Evolutionary conservation across 257 asterid species (phyloP).

Genomic region (Gardenia jasminoides): DNA sequence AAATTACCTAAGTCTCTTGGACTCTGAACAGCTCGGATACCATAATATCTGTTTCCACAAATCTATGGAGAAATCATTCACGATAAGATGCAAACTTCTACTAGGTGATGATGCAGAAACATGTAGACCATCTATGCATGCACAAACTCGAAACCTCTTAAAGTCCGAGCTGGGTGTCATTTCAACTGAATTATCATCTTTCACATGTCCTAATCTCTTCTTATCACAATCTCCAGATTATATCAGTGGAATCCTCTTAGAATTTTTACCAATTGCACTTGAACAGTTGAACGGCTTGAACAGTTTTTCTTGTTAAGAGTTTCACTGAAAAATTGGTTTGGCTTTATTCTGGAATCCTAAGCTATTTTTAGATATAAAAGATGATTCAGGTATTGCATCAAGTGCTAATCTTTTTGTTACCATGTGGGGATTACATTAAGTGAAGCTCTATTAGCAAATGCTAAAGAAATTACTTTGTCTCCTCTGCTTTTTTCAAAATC

Average conservation of each 20-base stretch:
- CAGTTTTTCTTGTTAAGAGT: constrained; percentile 4
- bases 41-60: constrained; percentile 2
- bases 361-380: constrained; percentile 6
- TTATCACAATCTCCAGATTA: not conserved
- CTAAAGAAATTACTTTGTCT: constrained; percentile 7
- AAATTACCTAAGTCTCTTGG: constrained; percentile 6
- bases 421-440: not conserved
- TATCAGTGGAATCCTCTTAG: constrained; percentile 11
- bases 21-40: not conserved
- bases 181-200: constrained; percentile 11
- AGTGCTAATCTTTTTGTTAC: constrained; percentile 1
- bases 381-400: not conserved
- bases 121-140: not conserved
- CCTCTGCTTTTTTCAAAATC: not conserved
- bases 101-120: not conserved
- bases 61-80: not conserved
- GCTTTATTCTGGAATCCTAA: not conserved
- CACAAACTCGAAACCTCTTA: constrained; percentile 10
- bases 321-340: not conserved
- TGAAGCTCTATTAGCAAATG: constrained; percentile 2
- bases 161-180: not conserved
- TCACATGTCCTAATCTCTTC: constrained; percentile 13
- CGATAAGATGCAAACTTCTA: constrained; percentile 2
- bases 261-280: not conserved
- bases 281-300: constrained; percentile 3